These are phyloP conservation scores for Epichloe scottii DNA, from an alignment of 2,329 filamentous ascomycete genomes.

Conservation along the genomic window DNA sequence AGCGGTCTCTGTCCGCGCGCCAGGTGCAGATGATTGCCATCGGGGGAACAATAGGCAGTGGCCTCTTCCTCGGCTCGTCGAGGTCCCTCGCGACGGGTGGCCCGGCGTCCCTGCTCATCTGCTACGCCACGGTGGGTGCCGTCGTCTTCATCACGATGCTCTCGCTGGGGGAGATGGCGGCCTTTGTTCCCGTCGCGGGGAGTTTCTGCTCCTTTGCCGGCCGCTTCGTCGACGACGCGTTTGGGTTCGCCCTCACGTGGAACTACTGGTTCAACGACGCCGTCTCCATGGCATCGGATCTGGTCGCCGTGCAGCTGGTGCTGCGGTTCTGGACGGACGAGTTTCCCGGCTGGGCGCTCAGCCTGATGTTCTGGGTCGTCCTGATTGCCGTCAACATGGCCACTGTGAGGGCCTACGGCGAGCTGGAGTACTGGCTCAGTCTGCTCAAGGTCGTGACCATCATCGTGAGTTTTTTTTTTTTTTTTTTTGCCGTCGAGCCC, in stretches of 20 bases:
- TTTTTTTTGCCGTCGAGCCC: background rate
- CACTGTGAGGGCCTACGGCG: slow-evolving; percentile 22
- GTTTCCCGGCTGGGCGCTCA: slow-evolving; percentile 51
- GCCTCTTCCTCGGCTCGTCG: slow-evolving; percentile 50
- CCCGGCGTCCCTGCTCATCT: slow-evolving; percentile 41
- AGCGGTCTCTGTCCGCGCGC: slow-evolving; percentile 43
- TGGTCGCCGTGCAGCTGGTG: slow-evolving; percentile 40
- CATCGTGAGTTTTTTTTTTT: slow-evolving; percentile 20
- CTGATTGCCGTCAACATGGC: slow-evolving; percentile 31
- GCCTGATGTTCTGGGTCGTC: slow-evolving; percentile 46
- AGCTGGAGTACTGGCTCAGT: slow-evolving; percentile 44
- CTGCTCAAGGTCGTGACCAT: slow-evolving; percentile 41
- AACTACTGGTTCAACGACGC: slow-evolving; percentile 58
- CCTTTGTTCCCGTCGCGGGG: slow-evolving; percentile 37
- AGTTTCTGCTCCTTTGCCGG: slow-evolving; percentile 39
- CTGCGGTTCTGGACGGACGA: slow-evolving; percentile 49
- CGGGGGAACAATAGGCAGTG: slow-evolving; percentile 46
- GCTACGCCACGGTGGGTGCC: slow-evolving; percentile 41
- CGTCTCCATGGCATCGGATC: slow-evolving; percentile 38
- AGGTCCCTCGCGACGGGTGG: slow-evolving; percentile 47
- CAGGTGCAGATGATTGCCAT: slow-evolving; percentile 59
- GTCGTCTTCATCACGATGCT: slow-evolving; percentile 50
- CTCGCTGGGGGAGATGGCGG: slow-evolving; percentile 47
- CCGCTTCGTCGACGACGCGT: slow-evolving; percentile 39
- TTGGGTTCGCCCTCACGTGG: slow-evolving; percentile 43